Base-by-base conservation (phyloP, 495 filamentous ascomycete species). In the Penicillium arizonense region DNA sequence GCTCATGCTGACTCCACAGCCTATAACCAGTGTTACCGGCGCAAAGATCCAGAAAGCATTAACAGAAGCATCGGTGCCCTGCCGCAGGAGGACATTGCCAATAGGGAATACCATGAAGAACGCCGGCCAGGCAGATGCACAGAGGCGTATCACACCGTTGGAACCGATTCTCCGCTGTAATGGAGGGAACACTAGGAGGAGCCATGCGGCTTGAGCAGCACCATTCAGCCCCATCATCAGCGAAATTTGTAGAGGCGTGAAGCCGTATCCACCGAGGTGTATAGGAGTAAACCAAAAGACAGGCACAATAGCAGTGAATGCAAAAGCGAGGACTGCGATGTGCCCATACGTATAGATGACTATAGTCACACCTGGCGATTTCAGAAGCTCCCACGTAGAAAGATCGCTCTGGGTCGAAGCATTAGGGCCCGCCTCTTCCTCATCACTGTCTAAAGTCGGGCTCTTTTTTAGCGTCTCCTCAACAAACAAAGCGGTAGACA, bases 1-100 rank as follows among this genome's bases (percentile, higher is more conserved):
- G 4, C 78, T 76, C 84, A 90, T 89, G 37, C 76, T 79, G 0
- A 88, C 80, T 13, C 84, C 85, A 18, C 77, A 75, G 0, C 82
- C 82, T 1, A 81, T 16, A 1, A 71, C 63, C 24, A 81, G 52
- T 5, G 67, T 10, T 0, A 59, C 23, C 2, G 77, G 76, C 0
- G 67, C 63, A 0, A 78, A 34, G n/a, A 80, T 54, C 84, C 84
- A 88, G 56, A 90, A 89, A 0, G 60, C 45, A 0, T 59, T 65
- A 30, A 55, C 28, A 9, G 64, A 49, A 12, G 35, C 57, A 0
- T 65, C 62, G 24, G 62, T 58, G 4, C 61, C 74, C 1, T 61
- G 30, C 1, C 78, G 72, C 16, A 83, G 58, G 1, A 88, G 68
- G 16, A 75, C 5, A 59, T 81, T 86, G 34, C 77, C 63, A 0